phyloP scores from a whole-genome alignment of 2,329 filamentous ascomycete species.

The Aspergillus felis region DNA sequence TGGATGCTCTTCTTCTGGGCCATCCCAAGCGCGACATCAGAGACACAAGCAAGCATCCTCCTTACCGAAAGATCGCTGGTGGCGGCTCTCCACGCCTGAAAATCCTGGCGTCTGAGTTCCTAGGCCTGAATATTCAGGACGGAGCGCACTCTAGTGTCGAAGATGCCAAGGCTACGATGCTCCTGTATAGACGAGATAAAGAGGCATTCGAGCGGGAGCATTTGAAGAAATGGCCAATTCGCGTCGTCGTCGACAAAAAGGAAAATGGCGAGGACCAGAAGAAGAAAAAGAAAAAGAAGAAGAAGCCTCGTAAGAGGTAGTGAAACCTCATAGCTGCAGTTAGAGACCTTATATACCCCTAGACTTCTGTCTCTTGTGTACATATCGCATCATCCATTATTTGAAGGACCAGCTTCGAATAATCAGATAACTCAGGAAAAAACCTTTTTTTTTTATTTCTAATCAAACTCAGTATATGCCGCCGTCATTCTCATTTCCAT shows the following conservation, averaged over 20 bases:
- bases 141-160: constrained; percentile 61
- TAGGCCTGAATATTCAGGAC: constrained; percentile 58
- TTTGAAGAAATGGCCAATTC: constrained; percentile 59
- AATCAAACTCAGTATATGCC: background rate
- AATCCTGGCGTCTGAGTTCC: constrained; percentile 52
- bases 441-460: background rate
- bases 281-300: constrained; percentile 48
- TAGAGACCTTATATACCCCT: constrained; percentile 15
- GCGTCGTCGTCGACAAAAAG: constrained; percentile 30
- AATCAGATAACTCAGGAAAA: background rate
- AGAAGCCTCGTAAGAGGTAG: constrained; percentile 43
- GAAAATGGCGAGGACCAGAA: constrained; percentile 34
- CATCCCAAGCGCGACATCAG: constrained; percentile 76
- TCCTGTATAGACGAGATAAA: constrained; percentile 80
- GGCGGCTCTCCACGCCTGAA: constrained; percentile 51
- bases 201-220: constrained; percentile 79
- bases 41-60: constrained; percentile 75
- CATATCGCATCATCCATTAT: background rate
- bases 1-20: constrained; percentile 68
- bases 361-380: background rate
- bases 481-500: background rate
- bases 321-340: background rate
- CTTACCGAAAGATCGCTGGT: constrained; percentile 62
- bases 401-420: background rate
- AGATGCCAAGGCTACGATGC: constrained; percentile 87